Evolutionary conservation across 352 stramenopile genomes (phyloP).

Genomic region (Vaucheria bursata): DNA sequence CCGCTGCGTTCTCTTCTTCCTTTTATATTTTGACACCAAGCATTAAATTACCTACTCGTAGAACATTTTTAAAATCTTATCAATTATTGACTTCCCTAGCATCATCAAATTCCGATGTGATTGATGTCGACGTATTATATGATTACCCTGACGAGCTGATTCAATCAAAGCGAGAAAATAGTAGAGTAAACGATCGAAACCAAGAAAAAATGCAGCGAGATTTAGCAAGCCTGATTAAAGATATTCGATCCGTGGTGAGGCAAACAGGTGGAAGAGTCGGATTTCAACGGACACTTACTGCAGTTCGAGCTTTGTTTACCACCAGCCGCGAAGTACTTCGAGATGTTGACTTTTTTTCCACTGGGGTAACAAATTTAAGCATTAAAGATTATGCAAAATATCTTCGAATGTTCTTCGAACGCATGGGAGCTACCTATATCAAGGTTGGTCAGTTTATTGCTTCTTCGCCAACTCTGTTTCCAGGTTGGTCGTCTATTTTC

Average conservation of each 20-base stretch:
- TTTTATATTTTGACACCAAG: no score
- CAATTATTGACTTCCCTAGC: no score
- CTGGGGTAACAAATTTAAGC: background rate
- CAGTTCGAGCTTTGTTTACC: background rate
- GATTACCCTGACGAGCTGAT: background rate
- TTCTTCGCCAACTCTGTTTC: slow-evolving; percentile 62
- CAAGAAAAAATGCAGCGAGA: background rate
- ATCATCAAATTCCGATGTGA: no score
- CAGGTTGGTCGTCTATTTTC: slow-evolving; percentile 46
- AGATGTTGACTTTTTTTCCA: background rate
- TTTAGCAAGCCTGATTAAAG: background rate
- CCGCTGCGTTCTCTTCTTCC: no score
- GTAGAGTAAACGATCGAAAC: background rate
- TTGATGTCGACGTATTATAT: background rate
- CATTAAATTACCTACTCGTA: no score
- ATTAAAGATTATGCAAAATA: background rate
- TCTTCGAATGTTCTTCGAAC: slow-evolving; percentile 54
- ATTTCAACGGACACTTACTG: background rate
- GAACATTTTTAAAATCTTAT: no score
- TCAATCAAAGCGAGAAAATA: background rate
- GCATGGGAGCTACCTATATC: slow-evolving; percentile 64
- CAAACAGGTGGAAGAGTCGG: background rate
- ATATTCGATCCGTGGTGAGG: background rate
- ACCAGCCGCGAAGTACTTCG: background rate
- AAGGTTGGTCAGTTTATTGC: slow-evolving; percentile 67